A percentile compares a stretch with the other conserved stretches of the same genome.
phyloP scores from a whole-genome alignment of 768 basidiomycete genomes.

The Chalciporus pseudorubinellus region DNA sequence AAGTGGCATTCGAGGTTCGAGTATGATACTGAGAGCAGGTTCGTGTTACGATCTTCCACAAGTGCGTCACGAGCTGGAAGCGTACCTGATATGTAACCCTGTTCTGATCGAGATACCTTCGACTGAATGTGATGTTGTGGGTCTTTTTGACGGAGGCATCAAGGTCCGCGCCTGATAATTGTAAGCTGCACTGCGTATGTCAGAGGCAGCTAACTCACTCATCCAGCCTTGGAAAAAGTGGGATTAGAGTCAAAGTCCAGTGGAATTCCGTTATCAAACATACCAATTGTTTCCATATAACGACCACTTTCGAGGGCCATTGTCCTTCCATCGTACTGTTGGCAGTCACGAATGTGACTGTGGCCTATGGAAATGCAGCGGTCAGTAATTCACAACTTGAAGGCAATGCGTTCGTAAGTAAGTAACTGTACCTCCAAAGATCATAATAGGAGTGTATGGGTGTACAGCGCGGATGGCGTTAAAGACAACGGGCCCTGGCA shows the following conservation, averaged over 20 bases:
- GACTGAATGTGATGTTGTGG: conserved; percentile 57
- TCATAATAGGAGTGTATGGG: conserved; percentile 72
- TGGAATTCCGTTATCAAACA: conserved; percentile 9
- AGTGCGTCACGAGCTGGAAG: not conserved
- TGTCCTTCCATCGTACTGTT: conserved; percentile 65
- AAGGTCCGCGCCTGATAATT: conserved; percentile 45
- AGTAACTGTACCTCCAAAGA: conserved; percentile 61
- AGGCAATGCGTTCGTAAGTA: not conserved
- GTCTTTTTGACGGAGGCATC: conserved; percentile 35
- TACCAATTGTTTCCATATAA: conserved; percentile 92
- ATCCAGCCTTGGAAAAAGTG: conserved; percentile 47
- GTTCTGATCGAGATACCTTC: conserved; percentile 80
- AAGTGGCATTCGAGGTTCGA: conserved; percentile 42
- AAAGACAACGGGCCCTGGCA: conserved; percentile 66
- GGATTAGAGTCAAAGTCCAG: not conserved
- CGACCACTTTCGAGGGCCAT: conserved; percentile 82
- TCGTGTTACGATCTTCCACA: not conserved
- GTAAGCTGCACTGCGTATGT: not conserved
- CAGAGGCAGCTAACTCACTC: conserved; percentile 40
- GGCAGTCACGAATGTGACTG: conserved; percentile 76
- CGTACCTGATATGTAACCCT: conserved; percentile 71
- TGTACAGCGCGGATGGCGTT: conserved; percentile 72
- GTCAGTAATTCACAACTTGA: not conserved
- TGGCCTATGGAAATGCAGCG: conserved; percentile 45
- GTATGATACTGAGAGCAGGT: conserved; percentile 59